Percentiles rank a stretch among this genome's conserved stretches.
Evolutionary conservation across 1,139 yeast genomes (phyloP).

Genomic region (Taphrina wiesneri): DNA sequence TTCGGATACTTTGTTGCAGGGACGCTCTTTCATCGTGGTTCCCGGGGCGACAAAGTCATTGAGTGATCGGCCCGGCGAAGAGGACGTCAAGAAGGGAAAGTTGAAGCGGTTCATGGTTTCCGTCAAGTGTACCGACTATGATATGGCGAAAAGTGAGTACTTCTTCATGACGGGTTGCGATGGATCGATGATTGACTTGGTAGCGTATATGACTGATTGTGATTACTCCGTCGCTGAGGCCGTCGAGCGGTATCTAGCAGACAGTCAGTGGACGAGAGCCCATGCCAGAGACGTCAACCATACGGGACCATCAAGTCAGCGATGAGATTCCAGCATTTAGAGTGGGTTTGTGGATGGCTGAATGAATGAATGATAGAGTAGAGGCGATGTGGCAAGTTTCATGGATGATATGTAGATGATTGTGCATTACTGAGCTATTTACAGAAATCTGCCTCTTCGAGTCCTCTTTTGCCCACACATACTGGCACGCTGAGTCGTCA

Average conservation of each 20-base stretch:
- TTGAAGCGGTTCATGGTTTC: constrained; percentile 27
- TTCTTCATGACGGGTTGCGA: neutral
- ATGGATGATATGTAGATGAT: neutral
- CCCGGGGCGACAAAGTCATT: constrained; percentile 25
- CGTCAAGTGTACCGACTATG: constrained; percentile 28
- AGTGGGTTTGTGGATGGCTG: neutral
- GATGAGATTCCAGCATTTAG: too few relatives aligned
- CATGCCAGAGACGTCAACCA: constrained; percentile 16
- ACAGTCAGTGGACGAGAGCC: constrained; percentile 22
- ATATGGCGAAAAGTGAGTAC: constrained; percentile 26
- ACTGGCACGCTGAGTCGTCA: too few relatives aligned
- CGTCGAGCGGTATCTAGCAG: constrained; percentile 21
- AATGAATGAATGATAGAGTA: neutral
- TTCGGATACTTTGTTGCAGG: constrained; percentile 18
- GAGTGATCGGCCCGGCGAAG: constrained; percentile 19
- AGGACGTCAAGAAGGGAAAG: constrained; percentile 21
- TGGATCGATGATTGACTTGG: neutral
- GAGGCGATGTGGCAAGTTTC: neutral
- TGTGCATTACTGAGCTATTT: neutral
- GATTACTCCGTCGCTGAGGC: constrained; percentile 10
- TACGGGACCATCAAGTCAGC: neutral
- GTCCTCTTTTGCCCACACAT: too few relatives aligned
- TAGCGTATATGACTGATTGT: constrained; percentile 29
- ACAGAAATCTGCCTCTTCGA: neutral
- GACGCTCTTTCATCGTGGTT: constrained; percentile 25